Evolutionary conservation across 192 early-diverging fungal genomes (phyloP).

Genomic region (Chytriomyces confervae): DNA sequence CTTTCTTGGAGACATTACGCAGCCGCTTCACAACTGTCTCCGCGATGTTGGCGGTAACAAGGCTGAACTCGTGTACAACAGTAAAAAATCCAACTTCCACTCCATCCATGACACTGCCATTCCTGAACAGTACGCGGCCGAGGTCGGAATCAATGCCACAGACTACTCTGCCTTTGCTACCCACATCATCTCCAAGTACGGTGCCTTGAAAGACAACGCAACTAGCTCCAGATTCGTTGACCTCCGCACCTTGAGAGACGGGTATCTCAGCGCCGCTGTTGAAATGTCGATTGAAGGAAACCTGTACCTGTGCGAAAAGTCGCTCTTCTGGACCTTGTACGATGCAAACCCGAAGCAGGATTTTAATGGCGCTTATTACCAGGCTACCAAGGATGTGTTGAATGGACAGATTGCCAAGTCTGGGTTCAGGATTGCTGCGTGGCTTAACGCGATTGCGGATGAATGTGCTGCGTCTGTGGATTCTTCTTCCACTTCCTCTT

Average conservation of each 20-base stretch:
- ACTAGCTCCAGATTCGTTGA: constrained; percentile 11
- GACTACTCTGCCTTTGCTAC: constrained; percentile 5
- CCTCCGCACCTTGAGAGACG: constrained; percentile 4
- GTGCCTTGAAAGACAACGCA: neutral
- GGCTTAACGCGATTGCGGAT: constrained; percentile 42
- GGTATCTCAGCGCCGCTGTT: constrained; percentile 19
- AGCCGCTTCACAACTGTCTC: constrained; percentile 53
- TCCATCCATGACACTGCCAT: constrained; percentile 45
- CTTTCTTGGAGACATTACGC: constrained; percentile 54
- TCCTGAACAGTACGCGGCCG: constrained; percentile 26
- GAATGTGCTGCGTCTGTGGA: constrained; percentile 7
- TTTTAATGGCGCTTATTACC: constrained; percentile 44
- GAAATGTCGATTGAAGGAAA: constrained; percentile 27
- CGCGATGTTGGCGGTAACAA: constrained; percentile 39
- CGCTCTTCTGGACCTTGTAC: constrained; percentile 38
- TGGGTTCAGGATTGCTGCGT: constrained; percentile 52
- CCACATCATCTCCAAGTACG: constrained; percentile 15
- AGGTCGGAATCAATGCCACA: constrained; percentile 3
- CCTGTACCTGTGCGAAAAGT: constrained; percentile 5
- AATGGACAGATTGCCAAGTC: constrained; percentile 53
- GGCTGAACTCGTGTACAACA: constrained; percentile 12
- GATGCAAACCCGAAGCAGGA: constrained; percentile 44
- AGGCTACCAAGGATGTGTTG: constrained; percentile 25
- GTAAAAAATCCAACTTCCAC: constrained; percentile 37
- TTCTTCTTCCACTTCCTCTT: constrained; percentile 10